Evolutionary conservation across 371 early-diverging fungal species (phyloP).

Genomic region (Rhizomucor pusillus): DNA sequence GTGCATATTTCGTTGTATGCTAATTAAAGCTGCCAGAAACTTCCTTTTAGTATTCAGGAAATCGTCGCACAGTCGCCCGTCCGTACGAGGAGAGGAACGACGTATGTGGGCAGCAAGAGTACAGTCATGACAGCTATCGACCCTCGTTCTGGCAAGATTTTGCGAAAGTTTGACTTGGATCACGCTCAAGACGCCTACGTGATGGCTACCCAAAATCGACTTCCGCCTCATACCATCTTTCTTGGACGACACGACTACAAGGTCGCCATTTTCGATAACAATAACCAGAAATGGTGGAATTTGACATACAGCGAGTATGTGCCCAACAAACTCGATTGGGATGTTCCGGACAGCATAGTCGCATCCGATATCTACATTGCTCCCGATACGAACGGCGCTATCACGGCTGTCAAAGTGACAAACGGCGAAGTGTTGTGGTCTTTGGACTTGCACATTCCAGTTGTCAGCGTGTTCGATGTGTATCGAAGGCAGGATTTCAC

Average conservation of each 20-base stretch:
- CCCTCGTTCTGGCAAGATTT: constrained; percentile 62
- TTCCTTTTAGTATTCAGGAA: constrained; percentile 70
- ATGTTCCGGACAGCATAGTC: constrained; percentile 19
- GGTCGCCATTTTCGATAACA: constrained; percentile 22
- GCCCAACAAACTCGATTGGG: constrained; percentile 38
- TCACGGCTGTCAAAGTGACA: constrained; percentile 31
- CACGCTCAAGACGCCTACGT: constrained; percentile 18
- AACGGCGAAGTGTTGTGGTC: constrained; percentile 31
- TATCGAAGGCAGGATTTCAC: constrained; percentile 33
- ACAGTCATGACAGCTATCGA: constrained; percentile 72
- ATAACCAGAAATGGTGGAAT: constrained; percentile 30
- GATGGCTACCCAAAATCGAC: constrained; percentile 20
- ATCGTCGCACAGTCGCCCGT: constrained; percentile 64
- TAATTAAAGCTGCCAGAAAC: constrained; percentile 44
- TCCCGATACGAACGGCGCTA: constrained; percentile 28
- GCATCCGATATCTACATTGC: constrained; percentile 42
- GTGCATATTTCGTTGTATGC: neutral
- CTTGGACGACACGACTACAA: constrained; percentile 38
- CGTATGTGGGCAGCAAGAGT: constrained; percentile 67
- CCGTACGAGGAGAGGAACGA: constrained; percentile 52
- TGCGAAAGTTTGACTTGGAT: constrained; percentile 51
- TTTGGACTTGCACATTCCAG: constrained; percentile 29
- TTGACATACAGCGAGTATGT: constrained; percentile 45
- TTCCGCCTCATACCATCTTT: constrained; percentile 34
- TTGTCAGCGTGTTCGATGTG: constrained; percentile 40